Percentiles rank a stretch among this genome's conserved stretches.
Conservation (phyloP, 2,329 filamentous ascomycete species). For the Curvularia hawaiiensis region DNA sequence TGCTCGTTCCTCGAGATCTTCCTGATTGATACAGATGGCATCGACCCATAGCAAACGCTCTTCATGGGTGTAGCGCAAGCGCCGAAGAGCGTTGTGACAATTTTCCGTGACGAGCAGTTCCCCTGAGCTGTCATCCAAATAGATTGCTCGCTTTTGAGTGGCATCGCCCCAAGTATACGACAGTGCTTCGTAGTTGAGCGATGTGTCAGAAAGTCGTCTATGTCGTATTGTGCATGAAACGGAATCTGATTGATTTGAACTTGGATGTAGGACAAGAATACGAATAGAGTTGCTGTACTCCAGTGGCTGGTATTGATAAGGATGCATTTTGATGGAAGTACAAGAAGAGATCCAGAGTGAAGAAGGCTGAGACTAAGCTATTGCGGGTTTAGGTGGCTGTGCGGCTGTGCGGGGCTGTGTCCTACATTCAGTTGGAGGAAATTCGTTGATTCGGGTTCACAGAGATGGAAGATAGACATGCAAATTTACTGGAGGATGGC, state of each 20-base stretch:
- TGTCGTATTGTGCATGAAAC: background rate
- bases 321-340: background rate
- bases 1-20: background rate
- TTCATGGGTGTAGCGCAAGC: background rate
- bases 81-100: background rate
- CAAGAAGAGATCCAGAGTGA: background rate
- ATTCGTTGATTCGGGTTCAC: background rate
- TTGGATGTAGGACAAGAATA: background rate
- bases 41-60: background rate
- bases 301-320: background rate
- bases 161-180: background rate
- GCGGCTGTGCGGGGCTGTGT: background rate
- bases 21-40: background rate
- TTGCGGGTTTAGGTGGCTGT: background rate
- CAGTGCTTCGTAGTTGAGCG: background rate
- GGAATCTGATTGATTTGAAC: background rate
- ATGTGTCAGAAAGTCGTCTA: background rate
- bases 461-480: background rate
- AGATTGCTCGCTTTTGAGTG: background rate
- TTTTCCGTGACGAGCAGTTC: background rate
- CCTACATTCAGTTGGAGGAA: background rate
- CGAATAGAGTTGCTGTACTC: background rate
- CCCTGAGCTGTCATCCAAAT: background rate
- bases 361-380: background rate
- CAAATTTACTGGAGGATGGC: background rate